Percentiles rank a stretch among this genome's conserved stretches.
phyloP scores from a whole-genome alignment of 2,329 filamentous ascomycete species.

The Clarireedia sp. region DNA sequence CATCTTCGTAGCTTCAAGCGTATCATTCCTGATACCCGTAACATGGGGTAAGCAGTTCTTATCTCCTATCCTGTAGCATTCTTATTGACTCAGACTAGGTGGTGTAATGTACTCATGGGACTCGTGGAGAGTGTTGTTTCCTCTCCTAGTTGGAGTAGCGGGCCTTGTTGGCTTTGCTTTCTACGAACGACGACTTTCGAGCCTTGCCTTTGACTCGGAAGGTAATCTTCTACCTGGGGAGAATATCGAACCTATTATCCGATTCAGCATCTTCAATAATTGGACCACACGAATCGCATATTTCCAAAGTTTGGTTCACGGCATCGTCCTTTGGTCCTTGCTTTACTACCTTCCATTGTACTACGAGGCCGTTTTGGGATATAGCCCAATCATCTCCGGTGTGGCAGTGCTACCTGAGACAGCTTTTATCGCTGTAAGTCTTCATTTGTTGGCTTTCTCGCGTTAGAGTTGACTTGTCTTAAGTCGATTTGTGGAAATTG shows the following conservation, averaged over 20 bases:
- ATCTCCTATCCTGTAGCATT: neutral
- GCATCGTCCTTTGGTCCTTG: conserved; percentile 45
- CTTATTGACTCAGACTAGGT: conserved; percentile 22
- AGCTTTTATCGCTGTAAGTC: conserved; percentile 49
- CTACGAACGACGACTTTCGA: conserved; percentile 38
- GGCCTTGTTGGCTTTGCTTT: conserved; percentile 45
- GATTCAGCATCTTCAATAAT: conserved; percentile 37
- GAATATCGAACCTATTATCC: conserved; percentile 32
- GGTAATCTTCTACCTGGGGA: conserved; percentile 18
- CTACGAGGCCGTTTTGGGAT: conserved; percentile 45
- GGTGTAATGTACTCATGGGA: conserved; percentile 58
- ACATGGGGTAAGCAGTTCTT: conserved; percentile 40
- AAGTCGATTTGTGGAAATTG: no score
- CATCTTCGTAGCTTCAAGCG: conserved; percentile 51
- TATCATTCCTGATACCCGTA: conserved; percentile 52
- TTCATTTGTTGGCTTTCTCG: conserved; percentile 46
- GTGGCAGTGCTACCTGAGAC: conserved; percentile 52
- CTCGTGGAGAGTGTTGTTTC: conserved; percentile 54
- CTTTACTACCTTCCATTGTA: conserved; percentile 49
- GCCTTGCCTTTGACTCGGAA: conserved; percentile 21
- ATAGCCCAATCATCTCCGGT: conserved; percentile 44
- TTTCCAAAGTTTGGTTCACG: conserved; percentile 48
- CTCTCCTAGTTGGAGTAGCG: conserved; percentile 46
- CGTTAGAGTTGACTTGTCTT: conserved; percentile 23
- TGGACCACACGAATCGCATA: conserved; percentile 43